Conservation (phyloP, 2,329 filamentous ascomycete species). For the Drechslerella coelobrocha region DNA sequence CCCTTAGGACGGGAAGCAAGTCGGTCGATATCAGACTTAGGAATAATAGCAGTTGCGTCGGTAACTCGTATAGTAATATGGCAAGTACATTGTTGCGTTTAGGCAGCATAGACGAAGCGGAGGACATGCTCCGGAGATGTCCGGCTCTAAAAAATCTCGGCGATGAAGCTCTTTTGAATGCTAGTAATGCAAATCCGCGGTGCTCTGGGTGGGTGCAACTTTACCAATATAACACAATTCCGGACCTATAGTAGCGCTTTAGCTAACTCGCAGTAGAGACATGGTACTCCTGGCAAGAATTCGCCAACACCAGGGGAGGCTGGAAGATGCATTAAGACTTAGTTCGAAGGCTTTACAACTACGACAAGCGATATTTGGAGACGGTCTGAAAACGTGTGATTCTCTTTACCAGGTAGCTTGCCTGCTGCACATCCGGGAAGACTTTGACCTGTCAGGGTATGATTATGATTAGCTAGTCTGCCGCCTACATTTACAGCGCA, state of each 20-base stretch:
- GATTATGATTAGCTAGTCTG: no score
- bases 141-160: slow-evolving; percentile 57
- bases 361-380: slow-evolving; percentile 37
- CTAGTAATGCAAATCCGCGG: slow-evolving; percentile 23
- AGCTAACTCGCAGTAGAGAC: slow-evolving; percentile 45
- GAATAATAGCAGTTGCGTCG: slow-evolving; percentile 56
- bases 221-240: not conserved
- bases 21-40: slow-evolving; percentile 56
- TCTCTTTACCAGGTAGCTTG: slow-evolving; percentile 49
- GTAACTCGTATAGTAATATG: slow-evolving; percentile 59
- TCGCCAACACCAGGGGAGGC: slow-evolving; percentile 45
- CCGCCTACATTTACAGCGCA: no score
- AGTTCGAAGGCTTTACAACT: slow-evolving; percentile 49
- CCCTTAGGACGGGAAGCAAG: slow-evolving; percentile 55
- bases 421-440: slow-evolving; percentile 2
- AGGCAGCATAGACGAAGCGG: slow-evolving; percentile 57
- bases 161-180: slow-evolving; percentile 58
- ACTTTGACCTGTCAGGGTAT: slow-evolving; percentile 9
- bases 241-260: no score
- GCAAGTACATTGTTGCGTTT: slow-evolving; percentile 57
- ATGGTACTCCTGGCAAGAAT: slow-evolving; percentile 52
- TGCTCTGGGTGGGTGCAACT: slow-evolving; percentile 7
- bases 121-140: slow-evolving; percentile 57
- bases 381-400: slow-evolving; percentile 46
- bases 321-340: slow-evolving; percentile 48